A percentile compares a stretch with the other conserved stretches of the same genome.
Conservation (phyloP, 176 grass and related monocot species). For the Thinopyrum elongatum region DNA sequence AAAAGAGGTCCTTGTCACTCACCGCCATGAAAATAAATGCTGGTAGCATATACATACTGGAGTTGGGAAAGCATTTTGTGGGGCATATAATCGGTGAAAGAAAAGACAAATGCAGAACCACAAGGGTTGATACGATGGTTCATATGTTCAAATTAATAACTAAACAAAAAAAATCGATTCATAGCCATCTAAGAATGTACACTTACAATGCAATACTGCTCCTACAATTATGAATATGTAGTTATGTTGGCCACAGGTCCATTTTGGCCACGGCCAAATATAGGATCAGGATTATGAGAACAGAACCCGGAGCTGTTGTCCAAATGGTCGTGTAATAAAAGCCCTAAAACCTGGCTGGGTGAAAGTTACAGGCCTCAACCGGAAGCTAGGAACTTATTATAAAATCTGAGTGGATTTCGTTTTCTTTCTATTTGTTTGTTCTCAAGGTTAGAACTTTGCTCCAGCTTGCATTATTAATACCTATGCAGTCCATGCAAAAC, state of each 20-base stretch:
- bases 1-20: constrained; percentile 12
- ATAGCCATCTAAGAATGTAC: constrained; percentile 2
- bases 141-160: constrained; percentile 4
- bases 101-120: not conserved
- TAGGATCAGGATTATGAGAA: not conserved
- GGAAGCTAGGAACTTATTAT: not conserved
- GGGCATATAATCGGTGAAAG: not conserved
- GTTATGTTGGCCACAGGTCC: constrained; percentile 4
- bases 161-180: constrained; percentile 5
- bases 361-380: not conserved
- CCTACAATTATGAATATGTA: constrained; percentile 4
- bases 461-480: not conserved
- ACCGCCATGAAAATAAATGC: not conserved
- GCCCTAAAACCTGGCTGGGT: not conserved
- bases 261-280: not conserved
- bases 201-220: not conserved
- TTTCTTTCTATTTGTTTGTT: constrained; percentile 23
- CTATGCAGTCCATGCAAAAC: not conserved
- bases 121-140: not conserved
- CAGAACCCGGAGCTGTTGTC: not conserved
- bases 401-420: not conserved
- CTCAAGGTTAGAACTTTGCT: not conserved
- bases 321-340: not conserved
- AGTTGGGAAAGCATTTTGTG: not conserved
- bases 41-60: not conserved